A percentile compares a stretch with the other conserved stretches of the same genome.
phyloP scores from a whole-genome alignment of 148 eudicot genomes.

The Rhododendron griersonianum region DNA sequence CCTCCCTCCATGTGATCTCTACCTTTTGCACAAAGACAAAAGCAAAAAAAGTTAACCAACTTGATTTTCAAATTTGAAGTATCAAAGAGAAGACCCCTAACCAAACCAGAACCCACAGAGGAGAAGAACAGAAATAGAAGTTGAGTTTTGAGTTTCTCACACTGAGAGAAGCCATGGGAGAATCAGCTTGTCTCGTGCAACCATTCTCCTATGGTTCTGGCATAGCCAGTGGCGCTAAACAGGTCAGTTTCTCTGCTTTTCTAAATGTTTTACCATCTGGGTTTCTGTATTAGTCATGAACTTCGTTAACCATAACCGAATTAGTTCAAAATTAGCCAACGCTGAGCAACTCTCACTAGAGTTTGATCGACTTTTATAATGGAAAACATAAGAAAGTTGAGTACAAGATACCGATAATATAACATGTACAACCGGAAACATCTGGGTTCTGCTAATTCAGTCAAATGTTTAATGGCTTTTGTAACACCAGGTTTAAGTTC shows the following conservation, averaged over 20 bases:
- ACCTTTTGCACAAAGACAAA: background rate
- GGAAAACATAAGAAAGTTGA: background rate
- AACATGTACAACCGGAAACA: background rate
- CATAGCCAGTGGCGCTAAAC: background rate
- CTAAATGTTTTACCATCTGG: background rate
- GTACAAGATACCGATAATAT: background rate
- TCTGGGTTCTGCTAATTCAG: background rate
- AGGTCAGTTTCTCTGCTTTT: background rate
- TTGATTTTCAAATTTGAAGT: slow-evolving; percentile 4
- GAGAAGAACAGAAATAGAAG: background rate
- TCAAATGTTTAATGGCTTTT: background rate
- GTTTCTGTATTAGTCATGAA: background rate
- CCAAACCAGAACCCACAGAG: background rate
- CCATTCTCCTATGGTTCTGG: background rate
- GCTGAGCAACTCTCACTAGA: background rate
- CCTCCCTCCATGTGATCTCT: background rate
- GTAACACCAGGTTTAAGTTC: background rate
- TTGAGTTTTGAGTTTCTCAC: background rate
- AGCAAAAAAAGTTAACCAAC: background rate
- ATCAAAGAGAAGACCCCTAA: background rate
- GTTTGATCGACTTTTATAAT: too few species aligned
- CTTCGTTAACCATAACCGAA: background rate
- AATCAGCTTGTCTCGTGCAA: slow-evolving; percentile 11
- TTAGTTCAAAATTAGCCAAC: too few species aligned
- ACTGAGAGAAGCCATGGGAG: slow-evolving; percentile 12